phyloP scores from a whole-genome alignment of 1,284 basidiomycete species.

The Cryptococcus deneoformans region DNA sequence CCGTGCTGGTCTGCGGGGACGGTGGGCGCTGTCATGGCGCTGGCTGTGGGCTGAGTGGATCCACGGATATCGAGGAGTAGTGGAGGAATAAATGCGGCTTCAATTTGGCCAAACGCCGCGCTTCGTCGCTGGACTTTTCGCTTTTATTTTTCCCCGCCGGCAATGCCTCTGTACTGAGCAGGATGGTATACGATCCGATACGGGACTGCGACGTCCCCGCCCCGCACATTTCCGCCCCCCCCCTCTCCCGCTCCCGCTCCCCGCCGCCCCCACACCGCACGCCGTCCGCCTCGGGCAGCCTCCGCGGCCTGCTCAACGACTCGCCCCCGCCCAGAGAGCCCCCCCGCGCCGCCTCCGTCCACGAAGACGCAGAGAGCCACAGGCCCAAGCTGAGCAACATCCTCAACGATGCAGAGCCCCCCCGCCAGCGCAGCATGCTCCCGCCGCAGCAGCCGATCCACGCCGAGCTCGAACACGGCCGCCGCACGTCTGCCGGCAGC shows the following conservation, averaged over 20 bases:
- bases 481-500: conserved; percentile 16
- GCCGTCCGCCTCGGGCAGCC: not conserved
- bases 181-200: conserved; percentile 48
- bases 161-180: not conserved
- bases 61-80: not conserved
- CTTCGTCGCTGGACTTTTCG: not conserved
- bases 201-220: conserved; percentile 44
- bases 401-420: conserved; percentile 2
- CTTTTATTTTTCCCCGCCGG: not conserved
- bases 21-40: not conserved
- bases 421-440: conserved; percentile 20
- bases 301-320: conserved; percentile 23
- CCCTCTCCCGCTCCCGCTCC: no score
- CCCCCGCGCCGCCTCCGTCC: not conserved
- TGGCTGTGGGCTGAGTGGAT: not conserved
- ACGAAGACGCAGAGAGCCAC: conserved; percentile 3
- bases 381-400: conserved; percentile 5
- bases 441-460: conserved; percentile 28
- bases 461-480: conserved; percentile 16
- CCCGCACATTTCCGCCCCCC: conserved; percentile 17
- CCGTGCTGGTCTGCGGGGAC: not conserved
- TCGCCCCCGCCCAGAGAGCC: conserved; percentile 7
- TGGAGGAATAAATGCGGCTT: not conserved
- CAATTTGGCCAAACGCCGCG: not conserved
- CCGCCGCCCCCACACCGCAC: not conserved